Percentiles rank a stretch among this genome's conserved stretches.
These are phyloP conservation scores for Aspergillus floridensis DNA, from an alignment of 2,329 filamentous ascomycete genomes.

Conservation along the genomic window DNA sequence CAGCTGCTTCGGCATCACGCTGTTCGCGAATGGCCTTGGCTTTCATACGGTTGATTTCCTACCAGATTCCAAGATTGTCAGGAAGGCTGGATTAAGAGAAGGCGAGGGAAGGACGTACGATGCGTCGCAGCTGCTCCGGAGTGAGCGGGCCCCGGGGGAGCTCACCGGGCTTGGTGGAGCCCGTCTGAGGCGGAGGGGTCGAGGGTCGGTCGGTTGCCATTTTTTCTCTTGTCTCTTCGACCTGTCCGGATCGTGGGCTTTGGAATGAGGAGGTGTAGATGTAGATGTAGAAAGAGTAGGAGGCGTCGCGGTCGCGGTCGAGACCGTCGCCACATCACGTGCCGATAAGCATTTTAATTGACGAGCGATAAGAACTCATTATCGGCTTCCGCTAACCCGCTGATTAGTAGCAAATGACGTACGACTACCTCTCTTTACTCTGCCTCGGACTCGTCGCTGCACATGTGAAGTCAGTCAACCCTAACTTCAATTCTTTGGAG, in stretches of 20 bases:
- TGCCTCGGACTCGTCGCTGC: too few species aligned
- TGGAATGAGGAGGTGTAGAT: not conserved
- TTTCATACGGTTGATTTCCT: conserved; percentile 85
- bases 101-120: conserved; percentile 39
- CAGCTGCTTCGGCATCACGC: conserved; percentile 61
- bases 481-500: too few species aligned
- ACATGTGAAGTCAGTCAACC: too few species aligned
- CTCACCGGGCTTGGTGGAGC: not conserved
- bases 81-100: too few species aligned
- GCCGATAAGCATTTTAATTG: not conserved
- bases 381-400: too few species aligned
- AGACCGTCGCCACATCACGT: not conserved
- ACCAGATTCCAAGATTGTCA: not conserved
- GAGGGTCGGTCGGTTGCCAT: not conserved
- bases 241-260: too few species aligned
- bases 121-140: conserved; percentile 60
- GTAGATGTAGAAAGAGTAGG: not conserved
- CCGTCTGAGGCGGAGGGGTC: not conserved
- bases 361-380: not conserved
- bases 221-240: not conserved
- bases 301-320: not conserved
- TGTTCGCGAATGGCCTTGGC: conserved; percentile 82
- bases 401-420: too few species aligned
- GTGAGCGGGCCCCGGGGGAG: conserved; percentile 52
- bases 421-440: too few species aligned